Evolutionary conservation across 495 filamentous ascomycete species (phyloP).

Genomic region (Choiromyces venosus): DNA sequence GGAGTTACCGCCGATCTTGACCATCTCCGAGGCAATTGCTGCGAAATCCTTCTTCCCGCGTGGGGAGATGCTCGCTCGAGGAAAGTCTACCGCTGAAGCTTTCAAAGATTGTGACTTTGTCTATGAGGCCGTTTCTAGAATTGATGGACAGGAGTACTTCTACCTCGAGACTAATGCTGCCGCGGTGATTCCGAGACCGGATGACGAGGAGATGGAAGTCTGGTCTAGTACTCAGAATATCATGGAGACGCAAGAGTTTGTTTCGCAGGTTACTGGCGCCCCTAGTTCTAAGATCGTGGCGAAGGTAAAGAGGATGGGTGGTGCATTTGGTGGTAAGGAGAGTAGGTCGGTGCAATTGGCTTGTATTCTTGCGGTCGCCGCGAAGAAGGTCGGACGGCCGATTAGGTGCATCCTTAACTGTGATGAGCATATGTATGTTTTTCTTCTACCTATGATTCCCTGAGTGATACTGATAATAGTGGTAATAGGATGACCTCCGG

Average conservation of each 20-base stretch:
- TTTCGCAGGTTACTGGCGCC: constrained; percentile 45
- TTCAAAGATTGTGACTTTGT: constrained; percentile 43
- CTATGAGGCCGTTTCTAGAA: constrained; percentile 44
- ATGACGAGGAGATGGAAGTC: constrained; percentile 44
- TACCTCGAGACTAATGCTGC: constrained; percentile 47
- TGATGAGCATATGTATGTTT: constrained; percentile 48
- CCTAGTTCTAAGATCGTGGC: constrained; percentile 46
- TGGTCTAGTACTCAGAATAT: constrained; percentile 48
- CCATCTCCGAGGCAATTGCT: constrained; percentile 50
- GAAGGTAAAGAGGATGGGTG: constrained; percentile 46
- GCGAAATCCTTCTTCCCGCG: constrained; percentile 44
- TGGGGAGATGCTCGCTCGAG: constrained; percentile 42
- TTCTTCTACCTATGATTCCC: neutral
- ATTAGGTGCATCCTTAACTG: constrained; percentile 47
- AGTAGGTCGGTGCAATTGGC: constrained; percentile 44
- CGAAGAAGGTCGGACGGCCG: constrained; percentile 45
- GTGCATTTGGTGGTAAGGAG: constrained; percentile 48
- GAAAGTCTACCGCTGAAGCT: constrained; percentile 41
- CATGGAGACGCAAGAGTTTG: constrained; percentile 47
- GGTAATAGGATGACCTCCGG: constrained; percentile 42
- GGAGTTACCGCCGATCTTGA: constrained; percentile 44
- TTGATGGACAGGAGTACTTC: constrained; percentile 48
- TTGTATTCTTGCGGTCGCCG: constrained; percentile 45
- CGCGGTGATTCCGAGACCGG: constrained; percentile 44
- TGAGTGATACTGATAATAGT: neutral